phyloP scores from a whole-genome alignment of 345 rosid genomes.

The Cardamine resedifolia region DNA sequence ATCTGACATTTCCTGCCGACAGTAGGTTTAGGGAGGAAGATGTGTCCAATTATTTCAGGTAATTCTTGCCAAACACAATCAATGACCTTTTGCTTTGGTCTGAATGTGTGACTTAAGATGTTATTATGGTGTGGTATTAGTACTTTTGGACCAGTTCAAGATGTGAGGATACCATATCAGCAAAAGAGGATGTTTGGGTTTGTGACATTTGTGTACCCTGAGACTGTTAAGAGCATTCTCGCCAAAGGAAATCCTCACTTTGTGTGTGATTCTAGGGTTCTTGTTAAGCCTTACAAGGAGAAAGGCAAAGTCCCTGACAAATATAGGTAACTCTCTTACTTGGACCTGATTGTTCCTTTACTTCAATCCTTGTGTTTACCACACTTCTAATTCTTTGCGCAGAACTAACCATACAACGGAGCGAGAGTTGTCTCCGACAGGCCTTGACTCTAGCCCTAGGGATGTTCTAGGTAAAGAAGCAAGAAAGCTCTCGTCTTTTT shows the following conservation, averaged over 20 bases:
- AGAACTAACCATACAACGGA: constrained; percentile 37
- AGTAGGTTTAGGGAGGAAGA: constrained; percentile 93
- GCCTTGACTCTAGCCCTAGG: constrained; percentile 66
- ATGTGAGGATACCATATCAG: constrained; percentile 92
- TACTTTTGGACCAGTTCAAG: constrained; percentile 92
- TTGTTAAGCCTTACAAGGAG: constrained; percentile 96
- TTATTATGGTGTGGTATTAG: constrained; percentile 39
- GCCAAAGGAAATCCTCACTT: constrained; percentile 96
- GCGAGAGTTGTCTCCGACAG: constrained; percentile 55
- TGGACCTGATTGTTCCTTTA: background rate
- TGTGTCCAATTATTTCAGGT: constrained; percentile 90
- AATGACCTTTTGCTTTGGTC: constrained; percentile 5
- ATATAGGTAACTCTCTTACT: constrained; percentile 52
- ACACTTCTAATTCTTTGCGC: background rate
- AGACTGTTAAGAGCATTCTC: constrained; percentile 80
- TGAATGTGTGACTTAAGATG: constrained; percentile 23
- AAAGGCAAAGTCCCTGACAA: constrained; percentile 91
- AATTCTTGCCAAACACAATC: background rate
- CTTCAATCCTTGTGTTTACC: constrained; percentile 9
- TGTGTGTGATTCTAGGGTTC: constrained; percentile 87
- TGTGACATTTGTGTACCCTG: constrained; percentile 86
- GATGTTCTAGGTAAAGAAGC: constrained; percentile 46
- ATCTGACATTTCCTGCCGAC: constrained; percentile 94
- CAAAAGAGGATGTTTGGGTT: constrained; percentile 98
- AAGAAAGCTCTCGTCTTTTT: constrained; percentile 38